These are phyloP conservation scores for Lathyrus oleraceus DNA, from an alignment of 306 rosid genomes.

Conservation along the genomic window DNA sequence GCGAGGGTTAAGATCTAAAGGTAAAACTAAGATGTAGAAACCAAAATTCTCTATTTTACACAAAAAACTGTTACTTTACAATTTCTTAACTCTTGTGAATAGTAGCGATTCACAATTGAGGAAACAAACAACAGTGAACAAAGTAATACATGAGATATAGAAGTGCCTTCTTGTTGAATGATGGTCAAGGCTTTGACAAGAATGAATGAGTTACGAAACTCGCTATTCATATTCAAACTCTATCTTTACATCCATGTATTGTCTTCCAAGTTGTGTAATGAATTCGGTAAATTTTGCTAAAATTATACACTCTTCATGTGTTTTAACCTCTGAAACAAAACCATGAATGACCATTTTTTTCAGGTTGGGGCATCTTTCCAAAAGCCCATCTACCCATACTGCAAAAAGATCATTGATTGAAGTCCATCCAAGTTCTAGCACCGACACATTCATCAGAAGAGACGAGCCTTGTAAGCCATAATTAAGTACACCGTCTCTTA, in stretches of 20 bases:
- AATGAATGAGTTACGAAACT: background rate
- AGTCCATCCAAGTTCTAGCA: constrained; percentile 86
- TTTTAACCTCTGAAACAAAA: constrained; percentile 64
- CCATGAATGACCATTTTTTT: constrained; percentile 65
- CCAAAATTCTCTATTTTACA: constrained; percentile 22
- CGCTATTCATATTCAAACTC: constrained; percentile 60
- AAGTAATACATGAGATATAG: background rate
- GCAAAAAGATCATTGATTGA: constrained; percentile 66
- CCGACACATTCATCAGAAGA: constrained; percentile 56
- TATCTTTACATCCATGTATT: constrained; percentile 54
- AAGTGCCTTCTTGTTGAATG: constrained; percentile 27
- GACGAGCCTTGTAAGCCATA: constrained; percentile 70
- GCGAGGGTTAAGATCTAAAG: background rate
- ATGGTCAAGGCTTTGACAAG: constrained; percentile 1
- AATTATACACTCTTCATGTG: constrained; percentile 61
- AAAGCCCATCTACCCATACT: constrained; percentile 67
- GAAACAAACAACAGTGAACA: constrained; percentile 17
- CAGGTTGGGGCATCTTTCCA: constrained; percentile 73
- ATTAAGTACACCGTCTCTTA: constrained; percentile 55
- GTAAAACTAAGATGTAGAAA: background rate
- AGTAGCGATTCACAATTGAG: background rate
- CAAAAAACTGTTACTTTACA: constrained; percentile 36
- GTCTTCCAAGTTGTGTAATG: constrained; percentile 65
- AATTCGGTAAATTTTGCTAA: constrained; percentile 59
- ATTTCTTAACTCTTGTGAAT: background rate